phyloP scores from a whole-genome alignment of 1,284 basidiomycete species.

The Cryptococcus maquisensis region DNA sequence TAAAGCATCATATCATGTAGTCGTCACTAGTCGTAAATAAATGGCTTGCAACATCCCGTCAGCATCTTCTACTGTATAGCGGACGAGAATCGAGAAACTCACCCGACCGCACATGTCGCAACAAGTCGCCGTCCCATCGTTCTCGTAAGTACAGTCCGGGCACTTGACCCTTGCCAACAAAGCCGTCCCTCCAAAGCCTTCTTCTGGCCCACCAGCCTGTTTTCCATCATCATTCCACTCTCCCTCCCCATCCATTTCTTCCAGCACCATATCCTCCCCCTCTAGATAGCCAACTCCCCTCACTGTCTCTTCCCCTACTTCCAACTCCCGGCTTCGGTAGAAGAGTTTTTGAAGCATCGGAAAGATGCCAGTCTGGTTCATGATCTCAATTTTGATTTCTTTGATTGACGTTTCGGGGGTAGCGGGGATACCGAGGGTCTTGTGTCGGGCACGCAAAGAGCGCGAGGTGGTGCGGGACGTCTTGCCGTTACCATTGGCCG shows the following conservation, averaged over 20 bases:
- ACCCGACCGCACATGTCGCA: constrained; percentile 21
- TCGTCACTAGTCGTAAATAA: no score
- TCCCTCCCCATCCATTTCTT: constrained; percentile 26
- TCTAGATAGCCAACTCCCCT: constrained; percentile 21
- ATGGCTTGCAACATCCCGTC: no score
- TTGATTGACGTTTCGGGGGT: constrained; percentile 25
- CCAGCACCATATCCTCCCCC: constrained; percentile 22
- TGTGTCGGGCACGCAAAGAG: constrained; percentile 1
- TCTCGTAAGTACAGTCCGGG: constrained; percentile 26
- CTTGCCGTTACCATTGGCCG: background rate
- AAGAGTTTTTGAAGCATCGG: constrained; percentile 29
- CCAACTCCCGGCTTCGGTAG: constrained; percentile 22
- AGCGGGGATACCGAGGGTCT: constrained; percentile 3
- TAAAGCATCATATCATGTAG: background rate
- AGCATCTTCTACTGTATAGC: no score
- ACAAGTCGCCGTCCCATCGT: constrained; percentile 14
- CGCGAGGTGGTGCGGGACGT: background rate
- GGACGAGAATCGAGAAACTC: background rate
- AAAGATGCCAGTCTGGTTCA: constrained; percentile 15
- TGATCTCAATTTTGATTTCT: constrained; percentile 32
- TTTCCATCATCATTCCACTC: constrained; percentile 13
- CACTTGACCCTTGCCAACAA: constrained; percentile 27
- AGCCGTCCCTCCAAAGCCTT: constrained; percentile 42
- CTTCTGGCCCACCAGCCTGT: constrained; percentile 6
- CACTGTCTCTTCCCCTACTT: constrained; percentile 24